Evolutionary conservation across 306 rosid species (phyloP).

Genomic region (Phaseolus lunatus): DNA sequence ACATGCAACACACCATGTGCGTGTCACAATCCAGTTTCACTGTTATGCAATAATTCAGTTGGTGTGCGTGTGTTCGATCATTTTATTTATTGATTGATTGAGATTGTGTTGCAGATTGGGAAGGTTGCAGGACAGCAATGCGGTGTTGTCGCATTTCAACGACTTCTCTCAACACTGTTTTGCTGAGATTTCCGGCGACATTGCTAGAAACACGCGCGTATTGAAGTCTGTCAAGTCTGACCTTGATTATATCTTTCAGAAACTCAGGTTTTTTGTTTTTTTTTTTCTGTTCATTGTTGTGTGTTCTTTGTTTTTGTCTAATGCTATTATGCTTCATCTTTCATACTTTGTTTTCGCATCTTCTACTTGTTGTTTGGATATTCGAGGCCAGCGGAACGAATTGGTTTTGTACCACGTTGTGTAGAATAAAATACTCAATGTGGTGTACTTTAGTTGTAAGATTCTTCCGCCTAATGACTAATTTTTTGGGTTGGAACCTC

Average conservation of each 20-base stretch:
- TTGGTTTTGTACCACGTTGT: background rate
- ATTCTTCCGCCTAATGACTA: background rate
- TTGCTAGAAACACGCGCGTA: constrained; percentile 64
- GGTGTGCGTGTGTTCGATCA: background rate
- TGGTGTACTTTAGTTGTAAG: background rate
- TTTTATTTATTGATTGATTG: background rate
- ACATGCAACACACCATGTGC: constrained; percentile 77
- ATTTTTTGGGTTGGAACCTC: too few species aligned
- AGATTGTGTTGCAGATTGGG: constrained; percentile 68
- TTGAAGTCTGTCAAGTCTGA: constrained; percentile 84
- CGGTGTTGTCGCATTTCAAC: constrained; percentile 85
- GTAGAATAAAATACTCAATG: too few species aligned
- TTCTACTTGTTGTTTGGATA: background rate
- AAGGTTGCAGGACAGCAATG: constrained; percentile 95
- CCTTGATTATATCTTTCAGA: constrained; percentile 87
- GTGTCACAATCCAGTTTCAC: background rate
- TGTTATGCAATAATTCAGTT: background rate
- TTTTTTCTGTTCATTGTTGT: background rate
- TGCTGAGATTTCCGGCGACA: constrained; percentile 76
- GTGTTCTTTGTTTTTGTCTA: background rate
- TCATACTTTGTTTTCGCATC: background rate
- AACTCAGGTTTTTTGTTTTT: constrained; percentile 76
- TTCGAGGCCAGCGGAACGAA: background rate
- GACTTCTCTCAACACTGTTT: constrained; percentile 84
- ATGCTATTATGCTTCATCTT: background rate